phyloP scores from a whole-genome alignment of 176 grass and related monocot species.

The Avena eriantha region DNA sequence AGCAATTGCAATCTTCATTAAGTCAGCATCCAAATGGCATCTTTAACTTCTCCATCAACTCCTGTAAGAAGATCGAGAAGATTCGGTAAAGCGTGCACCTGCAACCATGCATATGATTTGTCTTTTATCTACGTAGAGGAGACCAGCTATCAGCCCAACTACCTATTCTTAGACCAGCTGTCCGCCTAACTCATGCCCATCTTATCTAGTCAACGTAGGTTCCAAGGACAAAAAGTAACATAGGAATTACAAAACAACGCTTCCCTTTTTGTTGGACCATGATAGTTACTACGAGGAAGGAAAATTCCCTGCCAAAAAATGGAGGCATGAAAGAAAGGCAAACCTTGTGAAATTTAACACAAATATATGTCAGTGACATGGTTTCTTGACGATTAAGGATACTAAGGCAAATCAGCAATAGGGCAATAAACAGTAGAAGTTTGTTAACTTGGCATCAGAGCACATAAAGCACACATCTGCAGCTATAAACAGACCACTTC shows the following conservation, averaged over 20 bases:
- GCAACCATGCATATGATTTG: not conserved
- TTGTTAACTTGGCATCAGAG: not conserved
- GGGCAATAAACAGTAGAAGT: not conserved
- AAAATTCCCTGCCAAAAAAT: no score
- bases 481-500: not conserved
- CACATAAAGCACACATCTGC: not conserved
- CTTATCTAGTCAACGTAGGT: no score
- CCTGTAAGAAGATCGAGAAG: constrained; percentile 45
- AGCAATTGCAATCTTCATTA: constrained; percentile 89
- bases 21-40: constrained; percentile 83
- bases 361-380: not conserved
- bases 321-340: not conserved
- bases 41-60: constrained; percentile 88
- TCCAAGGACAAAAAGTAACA: not conserved
- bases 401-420: not conserved
- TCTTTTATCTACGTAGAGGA: constrained; percentile 13
- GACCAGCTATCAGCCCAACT: no score
- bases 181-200: no score
- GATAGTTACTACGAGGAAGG: no score
- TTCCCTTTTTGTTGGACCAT: not conserved
- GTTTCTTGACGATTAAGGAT: not conserved
- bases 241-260: not conserved
- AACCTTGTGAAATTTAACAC: not conserved
- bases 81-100: not conserved
- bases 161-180: not conserved